Conservation (phyloP, 768 basidiomycete genomes). For the Pholiota microspora region DNA sequence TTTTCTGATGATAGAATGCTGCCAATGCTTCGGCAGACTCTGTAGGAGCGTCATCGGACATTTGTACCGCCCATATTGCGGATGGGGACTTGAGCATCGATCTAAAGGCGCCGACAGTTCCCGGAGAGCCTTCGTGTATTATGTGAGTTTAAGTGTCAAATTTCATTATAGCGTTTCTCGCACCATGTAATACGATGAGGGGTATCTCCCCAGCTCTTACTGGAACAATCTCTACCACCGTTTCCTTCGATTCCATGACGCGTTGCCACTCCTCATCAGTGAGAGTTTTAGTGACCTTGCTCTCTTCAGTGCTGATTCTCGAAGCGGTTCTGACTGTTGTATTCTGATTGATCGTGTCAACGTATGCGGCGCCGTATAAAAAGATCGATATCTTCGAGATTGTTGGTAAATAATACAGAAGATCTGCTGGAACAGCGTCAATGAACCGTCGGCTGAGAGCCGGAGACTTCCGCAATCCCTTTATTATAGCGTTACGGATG, state of each 20-base stretch:
- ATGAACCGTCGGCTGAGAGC: neutral
- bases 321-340: no score
- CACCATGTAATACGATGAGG: conserved; percentile 5
- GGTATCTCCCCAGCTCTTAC: neutral
- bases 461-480: neutral
- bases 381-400: conserved; percentile 2
- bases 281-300: no score
- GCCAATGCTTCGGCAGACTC: neutral
- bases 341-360: no score
- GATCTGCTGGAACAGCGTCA: neutral
- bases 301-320: no score
- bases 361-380: neutral
- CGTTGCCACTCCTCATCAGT: conserved; percentile 3
- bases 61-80: conserved; percentile 2
- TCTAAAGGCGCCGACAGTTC: neutral
- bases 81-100: neutral
- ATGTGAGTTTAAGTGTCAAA: neutral
- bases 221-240: neutral
- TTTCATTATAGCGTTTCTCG: no score
- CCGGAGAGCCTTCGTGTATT: neutral
- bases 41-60: conserved; percentile 2
- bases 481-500: neutral
- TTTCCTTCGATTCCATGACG: neutral
- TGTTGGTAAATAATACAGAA: neutral
- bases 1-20: conserved; percentile 3